phyloP scores from a whole-genome alignment of 345 rosid genomes.

The Populus simonii region DNA sequence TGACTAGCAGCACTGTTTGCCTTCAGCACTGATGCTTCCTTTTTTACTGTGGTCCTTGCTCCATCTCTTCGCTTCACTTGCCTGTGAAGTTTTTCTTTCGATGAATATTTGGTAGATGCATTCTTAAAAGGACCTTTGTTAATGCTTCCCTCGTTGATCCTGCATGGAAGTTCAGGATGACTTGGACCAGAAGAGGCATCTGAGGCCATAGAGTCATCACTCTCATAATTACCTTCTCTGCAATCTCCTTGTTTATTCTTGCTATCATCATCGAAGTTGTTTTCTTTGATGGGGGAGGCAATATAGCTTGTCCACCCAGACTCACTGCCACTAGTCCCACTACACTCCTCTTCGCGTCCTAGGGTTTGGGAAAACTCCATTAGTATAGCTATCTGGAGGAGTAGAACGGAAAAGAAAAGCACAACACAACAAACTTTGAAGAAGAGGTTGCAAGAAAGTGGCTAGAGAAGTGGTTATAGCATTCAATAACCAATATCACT shows the following conservation, averaged over 20 bases:
- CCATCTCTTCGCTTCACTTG: constrained; percentile 35
- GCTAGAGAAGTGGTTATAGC: neutral
- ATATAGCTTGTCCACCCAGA: constrained; percentile 71
- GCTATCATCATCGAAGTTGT: constrained; percentile 19
- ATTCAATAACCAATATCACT: neutral
- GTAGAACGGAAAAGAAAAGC: constrained; percentile 12
- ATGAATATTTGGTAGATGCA: constrained; percentile 21
- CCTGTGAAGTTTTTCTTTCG: constrained; percentile 33
- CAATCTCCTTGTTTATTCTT: constrained; percentile 17
- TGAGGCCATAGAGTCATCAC: constrained; percentile 73
- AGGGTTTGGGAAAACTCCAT: constrained; percentile 49
- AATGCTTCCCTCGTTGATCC: constrained; percentile 12
- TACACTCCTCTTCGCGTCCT: constrained; percentile 37
- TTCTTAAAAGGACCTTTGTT: constrained; percentile 22
- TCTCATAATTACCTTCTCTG: constrained; percentile 23
- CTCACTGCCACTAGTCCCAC: constrained; percentile 38
- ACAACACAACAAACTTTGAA: constrained; percentile 18
- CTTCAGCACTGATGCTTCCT: constrained; percentile 31
- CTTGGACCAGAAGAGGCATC: constrained; percentile 75
- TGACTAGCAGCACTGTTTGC: constrained; percentile 45
- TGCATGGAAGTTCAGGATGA: constrained; percentile 30
- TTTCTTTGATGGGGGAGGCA: constrained; percentile 40
- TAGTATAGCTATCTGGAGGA: constrained; percentile 14
- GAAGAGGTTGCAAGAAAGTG: constrained; percentile 5
- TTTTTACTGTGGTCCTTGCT: constrained; percentile 28